phyloP scores from a whole-genome alignment of 345 rosid genomes.

The Carallia pectinifolia region DNA sequence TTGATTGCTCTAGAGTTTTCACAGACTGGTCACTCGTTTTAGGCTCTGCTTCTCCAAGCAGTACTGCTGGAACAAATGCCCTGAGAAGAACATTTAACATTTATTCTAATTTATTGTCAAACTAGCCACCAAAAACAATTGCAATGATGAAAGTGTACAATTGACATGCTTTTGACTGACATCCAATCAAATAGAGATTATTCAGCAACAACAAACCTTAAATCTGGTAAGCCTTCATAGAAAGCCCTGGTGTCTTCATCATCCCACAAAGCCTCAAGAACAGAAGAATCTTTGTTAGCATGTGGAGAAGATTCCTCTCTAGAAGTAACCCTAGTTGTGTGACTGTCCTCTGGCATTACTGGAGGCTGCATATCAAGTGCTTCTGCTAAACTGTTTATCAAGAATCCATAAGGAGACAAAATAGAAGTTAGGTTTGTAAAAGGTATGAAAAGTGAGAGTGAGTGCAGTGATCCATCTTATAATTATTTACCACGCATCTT shows the following conservation, averaged over 20 bases:
- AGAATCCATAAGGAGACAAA: not conserved
- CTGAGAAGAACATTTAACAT: slow-evolving; percentile 42
- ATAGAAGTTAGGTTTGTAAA: not conserved
- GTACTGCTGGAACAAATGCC: slow-evolving; percentile 98
- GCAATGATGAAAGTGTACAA: not conserved
- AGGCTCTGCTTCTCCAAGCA: slow-evolving; percentile 86
- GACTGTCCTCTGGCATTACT: slow-evolving; percentile 95
- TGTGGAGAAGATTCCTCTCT: slow-evolving; percentile 78
- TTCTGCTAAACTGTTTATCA: slow-evolving; percentile 75
- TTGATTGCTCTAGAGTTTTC: slow-evolving; percentile 63
- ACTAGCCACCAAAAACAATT: not conserved
- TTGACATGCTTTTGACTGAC: not conserved
- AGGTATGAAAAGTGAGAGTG: too few relatives aligned
- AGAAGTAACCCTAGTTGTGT: slow-evolving; percentile 85
- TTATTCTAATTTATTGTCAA: not conserved
- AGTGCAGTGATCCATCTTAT: too few relatives aligned
- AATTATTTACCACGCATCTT: too few relatives aligned
- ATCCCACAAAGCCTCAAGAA: slow-evolving; percentile 86
- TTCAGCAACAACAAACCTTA: slow-evolving; percentile 59
- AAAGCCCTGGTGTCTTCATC: slow-evolving; percentile 96
- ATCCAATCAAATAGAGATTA: not conserved
- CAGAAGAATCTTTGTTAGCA: slow-evolving; percentile 73
- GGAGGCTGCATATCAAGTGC: slow-evolving; percentile 99
- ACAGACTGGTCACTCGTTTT: slow-evolving; percentile 72
- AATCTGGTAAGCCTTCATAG: slow-evolving; percentile 94